A percentile compares a stretch with the other conserved stretches of the same genome.
Evolutionary conservation across 257 asterid genomes (phyloP).

Genomic region (Solanum okadae): DNA sequence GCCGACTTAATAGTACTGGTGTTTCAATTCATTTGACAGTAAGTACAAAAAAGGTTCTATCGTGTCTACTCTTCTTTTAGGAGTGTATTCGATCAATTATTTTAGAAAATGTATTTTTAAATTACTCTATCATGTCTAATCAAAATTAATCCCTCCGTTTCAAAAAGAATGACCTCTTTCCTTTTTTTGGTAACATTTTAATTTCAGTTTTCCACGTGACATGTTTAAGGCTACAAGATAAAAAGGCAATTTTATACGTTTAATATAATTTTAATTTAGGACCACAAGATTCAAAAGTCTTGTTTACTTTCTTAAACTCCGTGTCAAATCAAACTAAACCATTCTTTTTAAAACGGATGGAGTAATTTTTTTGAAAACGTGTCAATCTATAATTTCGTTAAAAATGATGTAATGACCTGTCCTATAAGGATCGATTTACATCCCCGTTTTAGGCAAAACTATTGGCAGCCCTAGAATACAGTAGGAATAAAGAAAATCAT

Average conservation of each 20-base stretch:
- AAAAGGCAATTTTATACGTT: no score
- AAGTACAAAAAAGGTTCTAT: not conserved
- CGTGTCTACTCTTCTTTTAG: not conserved
- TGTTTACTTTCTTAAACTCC: no score
- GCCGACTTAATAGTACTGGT: not conserved
- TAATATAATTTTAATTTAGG: no score
- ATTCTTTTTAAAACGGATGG: no score
- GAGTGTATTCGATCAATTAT: not conserved
- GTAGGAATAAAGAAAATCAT: not conserved
- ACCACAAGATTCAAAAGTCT: no score
- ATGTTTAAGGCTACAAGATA: no score
- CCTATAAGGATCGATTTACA: not conserved
- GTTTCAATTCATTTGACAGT: not conserved
- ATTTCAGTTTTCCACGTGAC: no score
- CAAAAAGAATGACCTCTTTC: no score
- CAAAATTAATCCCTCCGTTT: not conserved
- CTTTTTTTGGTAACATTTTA: no score
- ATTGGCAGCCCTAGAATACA: not conserved
- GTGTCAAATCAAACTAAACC: no score
- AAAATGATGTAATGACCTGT: not conserved
- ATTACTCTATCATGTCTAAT: not conserved
- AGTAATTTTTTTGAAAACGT: not conserved
- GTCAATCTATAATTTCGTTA: not conserved
- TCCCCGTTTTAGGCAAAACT: not conserved
- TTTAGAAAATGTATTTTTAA: not conserved